These are phyloP conservation scores for Saccharomycopsis guyanensis DNA, from an alignment of 805 yeast species.

Conservation along the genomic window DNA sequence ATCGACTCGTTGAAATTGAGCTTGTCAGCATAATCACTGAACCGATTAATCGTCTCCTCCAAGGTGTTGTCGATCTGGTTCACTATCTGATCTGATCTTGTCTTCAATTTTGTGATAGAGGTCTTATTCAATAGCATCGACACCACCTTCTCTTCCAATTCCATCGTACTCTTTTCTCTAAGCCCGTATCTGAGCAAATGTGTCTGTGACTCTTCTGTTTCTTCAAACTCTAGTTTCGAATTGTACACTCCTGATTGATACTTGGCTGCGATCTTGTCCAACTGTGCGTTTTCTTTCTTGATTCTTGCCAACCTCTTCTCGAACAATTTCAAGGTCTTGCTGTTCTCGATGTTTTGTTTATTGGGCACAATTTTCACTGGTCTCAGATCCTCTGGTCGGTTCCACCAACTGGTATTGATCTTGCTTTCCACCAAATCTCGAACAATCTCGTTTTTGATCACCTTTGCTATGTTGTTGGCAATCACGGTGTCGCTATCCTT, in stretches of 20 bases:
- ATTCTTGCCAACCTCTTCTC: conserved; percentile 37
- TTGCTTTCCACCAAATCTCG: conserved; percentile 52
- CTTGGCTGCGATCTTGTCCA: conserved; percentile 29
- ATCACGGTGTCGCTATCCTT: conserved; percentile 29
- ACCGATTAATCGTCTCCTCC: conserved; percentile 4
- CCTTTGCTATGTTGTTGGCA: conserved; percentile 46
- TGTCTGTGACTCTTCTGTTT: not conserved
- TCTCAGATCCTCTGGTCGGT: conserved; percentile 28
- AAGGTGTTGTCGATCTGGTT: not conserved
- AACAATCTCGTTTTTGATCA: conserved; percentile 56
- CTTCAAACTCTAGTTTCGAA: not conserved
- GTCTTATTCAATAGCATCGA: not conserved
- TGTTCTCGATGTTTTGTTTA: conserved; percentile 49
- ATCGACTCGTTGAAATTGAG: conserved; percentile 18
- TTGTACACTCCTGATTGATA: not conserved
- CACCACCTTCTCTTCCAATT: conserved; percentile 1
- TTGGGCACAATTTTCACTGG: conserved; percentile 42
- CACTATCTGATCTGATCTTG: not conserved
- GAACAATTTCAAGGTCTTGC: conserved; percentile 39
- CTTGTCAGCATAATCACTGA: conserved; percentile 14
- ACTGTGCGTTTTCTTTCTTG: conserved; percentile 38
- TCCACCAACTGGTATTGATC: conserved; percentile 66
- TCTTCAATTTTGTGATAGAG: not conserved
- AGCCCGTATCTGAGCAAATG: not conserved
- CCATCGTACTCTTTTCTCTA: not conserved